Percentiles rank a stretch among this genome's conserved stretches.
Evolutionary conservation across 306 rosid species (phyloP).

Genomic region (Canavalia gladiata): DNA sequence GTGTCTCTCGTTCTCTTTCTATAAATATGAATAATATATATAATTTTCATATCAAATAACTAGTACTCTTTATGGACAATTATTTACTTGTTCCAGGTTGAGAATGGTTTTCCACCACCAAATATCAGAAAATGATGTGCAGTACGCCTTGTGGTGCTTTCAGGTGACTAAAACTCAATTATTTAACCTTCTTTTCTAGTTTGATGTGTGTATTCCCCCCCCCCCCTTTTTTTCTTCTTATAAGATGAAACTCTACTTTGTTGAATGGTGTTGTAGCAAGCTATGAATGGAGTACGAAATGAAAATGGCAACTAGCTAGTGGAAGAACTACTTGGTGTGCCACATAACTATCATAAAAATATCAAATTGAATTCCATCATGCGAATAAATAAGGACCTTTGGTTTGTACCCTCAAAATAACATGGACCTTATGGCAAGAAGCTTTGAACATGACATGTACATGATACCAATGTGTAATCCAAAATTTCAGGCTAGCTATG

Average conservation of each 20-base stretch:
- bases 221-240: not conserved
- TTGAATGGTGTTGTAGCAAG: constrained; percentile 57
- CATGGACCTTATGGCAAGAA: not conserved
- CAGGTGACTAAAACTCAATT: constrained; percentile 60
- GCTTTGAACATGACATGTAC: not conserved
- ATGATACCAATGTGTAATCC: not conserved
- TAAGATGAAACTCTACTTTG: not conserved
- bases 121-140: constrained; percentile 70
- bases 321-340: constrained; percentile 33
- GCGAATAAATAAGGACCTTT: constrained; percentile 2
- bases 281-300: constrained; percentile 55
- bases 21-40: not conserved
- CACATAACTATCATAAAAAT: not conserved
- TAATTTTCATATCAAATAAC: not conserved
- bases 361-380: constrained; percentile 11
- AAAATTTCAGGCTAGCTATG: not conserved
- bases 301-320: constrained; percentile 68
- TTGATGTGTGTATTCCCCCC: not conserved
- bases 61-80: not conserved
- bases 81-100: constrained; percentile 57
- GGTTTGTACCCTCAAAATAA: not conserved
- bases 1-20: not conserved
- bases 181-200: not conserved
- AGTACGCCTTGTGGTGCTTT: constrained; percentile 74
- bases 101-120: constrained; percentile 89